Evolutionary conservation across 108 stramenopile genomes (phyloP), one percentile per base, ranked within the genome.

Genomic region (Nannochloropsis granulata): DNA sequence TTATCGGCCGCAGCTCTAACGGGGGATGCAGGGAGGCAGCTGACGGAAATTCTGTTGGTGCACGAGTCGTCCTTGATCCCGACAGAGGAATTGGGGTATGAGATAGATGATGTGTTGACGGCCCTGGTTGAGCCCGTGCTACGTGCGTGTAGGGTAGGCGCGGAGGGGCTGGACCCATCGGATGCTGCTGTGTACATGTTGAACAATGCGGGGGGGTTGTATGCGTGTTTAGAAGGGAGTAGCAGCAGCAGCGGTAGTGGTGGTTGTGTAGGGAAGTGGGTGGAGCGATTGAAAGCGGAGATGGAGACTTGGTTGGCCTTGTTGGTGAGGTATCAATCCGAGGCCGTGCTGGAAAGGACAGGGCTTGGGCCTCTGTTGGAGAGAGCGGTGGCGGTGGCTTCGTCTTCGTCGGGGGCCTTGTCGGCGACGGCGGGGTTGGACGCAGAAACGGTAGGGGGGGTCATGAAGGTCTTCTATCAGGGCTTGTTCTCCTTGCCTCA

Each of bases 171-270:
- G 80, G 86, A 85, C 44, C 79, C 84, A 12, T 84, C 84, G 13
- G 86, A 86, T 45, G 86, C 24, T 24, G 88, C 85, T 13, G 84
- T 86, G 10, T 86, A 86, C 86, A 86, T 86, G 88, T 34, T 86
- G 14, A 88, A 88, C 84, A 88, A 88, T 42, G 84, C 80, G n/a
- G 84, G 23, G 82, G 21, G 44, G 21, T 13, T 43, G 23, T n/a
- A 25, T n/a, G 43, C 82, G 21, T 23, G 24, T 16, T 23, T 25
- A 7, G 80, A 2, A 0, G 34, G 16, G 26, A 81, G 80, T 25
- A 82, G 82, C n/a, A 34, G 25, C 42, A 82, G 42, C 45, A 82
- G 82, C 11, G 13, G 82, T 26, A 25, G 82, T 43, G 45, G 43
- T 42, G 23, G 42, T 43, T 19, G 42, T 13, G 82, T 43, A 19